phyloP scores from a whole-genome alignment of 495 filamentous ascomycete species.

The Bacidia gigantensis region DNA sequence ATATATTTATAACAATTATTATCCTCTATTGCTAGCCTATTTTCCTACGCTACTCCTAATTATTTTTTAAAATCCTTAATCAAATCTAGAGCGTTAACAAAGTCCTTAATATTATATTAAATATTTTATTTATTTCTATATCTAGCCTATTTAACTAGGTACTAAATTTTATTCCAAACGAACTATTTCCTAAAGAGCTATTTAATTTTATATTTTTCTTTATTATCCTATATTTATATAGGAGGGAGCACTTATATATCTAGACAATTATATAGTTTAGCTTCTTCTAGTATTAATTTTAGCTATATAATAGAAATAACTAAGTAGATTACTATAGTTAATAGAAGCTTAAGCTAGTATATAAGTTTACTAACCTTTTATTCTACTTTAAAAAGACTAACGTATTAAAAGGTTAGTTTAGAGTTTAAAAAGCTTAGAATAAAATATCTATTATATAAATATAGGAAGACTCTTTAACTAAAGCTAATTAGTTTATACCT shows the following conservation, averaged over 20 bases:
- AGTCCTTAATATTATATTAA: neutral
- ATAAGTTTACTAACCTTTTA: neutral
- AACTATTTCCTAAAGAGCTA: neutral
- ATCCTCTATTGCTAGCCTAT: no score
- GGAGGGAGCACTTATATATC: neutral
- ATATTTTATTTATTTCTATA: neutral
- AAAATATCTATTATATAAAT: neutral
- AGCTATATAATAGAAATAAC: neutral
- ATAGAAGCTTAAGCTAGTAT: neutral
- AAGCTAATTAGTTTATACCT: neutral
- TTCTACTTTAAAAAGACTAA: neutral
- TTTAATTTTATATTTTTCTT: neutral
- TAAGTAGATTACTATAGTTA: neutral
- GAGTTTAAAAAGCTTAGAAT: neutral
- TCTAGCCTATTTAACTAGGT: neutral
- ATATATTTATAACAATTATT: no score
- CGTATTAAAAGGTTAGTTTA: slow-evolving; percentile 15
- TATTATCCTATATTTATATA: neutral
- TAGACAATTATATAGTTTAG: neutral
- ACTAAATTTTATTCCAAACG: neutral
- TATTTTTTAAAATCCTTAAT: neutral
- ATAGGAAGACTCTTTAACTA: neutral
- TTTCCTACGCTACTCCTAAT: neutral
- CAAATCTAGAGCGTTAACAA: no score
- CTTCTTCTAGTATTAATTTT: neutral